Evolutionary conservation across 75 land plant genomes (phyloP), one percentile per base, ranked within the genome.

Genomic region (Cryptomeria japonica): DNA sequence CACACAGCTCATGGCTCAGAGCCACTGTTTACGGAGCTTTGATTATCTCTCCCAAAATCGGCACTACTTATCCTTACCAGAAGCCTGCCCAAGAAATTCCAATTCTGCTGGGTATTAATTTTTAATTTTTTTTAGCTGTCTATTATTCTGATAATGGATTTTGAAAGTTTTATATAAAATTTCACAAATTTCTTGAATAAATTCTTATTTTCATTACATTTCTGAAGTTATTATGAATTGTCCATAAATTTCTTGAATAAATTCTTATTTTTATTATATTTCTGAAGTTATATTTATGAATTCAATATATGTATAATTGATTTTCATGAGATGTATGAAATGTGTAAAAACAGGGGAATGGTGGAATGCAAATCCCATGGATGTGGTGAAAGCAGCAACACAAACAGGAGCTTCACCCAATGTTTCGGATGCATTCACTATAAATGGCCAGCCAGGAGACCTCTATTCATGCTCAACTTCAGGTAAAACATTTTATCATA

Each of bases 391-490:
- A 2, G 61, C 68, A 11, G 89, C 85, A n/a, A n/a, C 88, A 55
- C 76, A 36, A 16, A 56, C 53, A 37, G 93, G 93, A 37, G 85
- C 87, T 61, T 88, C 86, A 2, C 88, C 78, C 18, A 87, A 90
- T 31, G 56, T 49, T 53, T 88, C 93, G 16, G 92, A 92, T 72
- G 93, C 93, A n/a, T 86, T 86, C 31, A 92, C 92, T 44, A 90
- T 92, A 44, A 92, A 92, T 76, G 93, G 93, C 31, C 93, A 88
- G 76, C 92, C 93, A 14, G 93, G 93, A 7, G 85, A 77, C 37
- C 87, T 92, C n/a, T 92, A 92, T 78, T 56, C 82, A 41, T 92
- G 91, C 86, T 89, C 90, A 49, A 39, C 28, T 44, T 32, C 42
- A 87, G 85, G 88, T 87, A 86, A 44, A 6, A 44, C n/a, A 44